Evolutionary conservation across 192 early-diverging fungal species (phyloP), one percentile per base, ranked within the genome.

Genomic region (Umbelopsis sp.): DNA sequence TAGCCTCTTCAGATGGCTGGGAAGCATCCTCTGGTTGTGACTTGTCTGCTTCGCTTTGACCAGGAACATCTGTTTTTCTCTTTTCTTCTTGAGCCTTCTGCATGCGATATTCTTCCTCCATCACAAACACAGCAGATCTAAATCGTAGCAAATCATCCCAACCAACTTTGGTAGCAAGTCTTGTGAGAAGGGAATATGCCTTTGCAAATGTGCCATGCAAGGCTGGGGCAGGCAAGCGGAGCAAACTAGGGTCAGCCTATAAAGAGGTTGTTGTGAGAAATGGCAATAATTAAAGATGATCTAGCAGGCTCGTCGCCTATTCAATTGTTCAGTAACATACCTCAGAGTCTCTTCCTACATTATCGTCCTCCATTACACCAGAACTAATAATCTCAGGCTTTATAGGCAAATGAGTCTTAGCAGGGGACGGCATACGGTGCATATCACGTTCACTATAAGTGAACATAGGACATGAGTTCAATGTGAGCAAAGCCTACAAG

Each of bases 381-480:
- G 84, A 77, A 47, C 79, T 87, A 22, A 84, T 68, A 38, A 93
- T 86, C 52, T 97, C 96, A 7, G 87, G 86, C 71, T 93, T 93
- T 59, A 98, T 87, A 10, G 96, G 95, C 34, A 97, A 83, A 80
- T 98, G 94, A 20, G 92, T 91, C 47, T 94, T 90, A 12, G 92
- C 90, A 12, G 95, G 94, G 8, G 91, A 79, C 7, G 95, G 97
- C 91, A 97, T 95, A 34, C 95, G 90, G 68, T 95, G 95, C 73
- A 91, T 82, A 71, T 98, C 96, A 49, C 88, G 83, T 69, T 95
- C 93, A 52, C 87, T 87, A 79, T 88, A 97, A 0, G 96, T 95
- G 76, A 97, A 98, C 98, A 99, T 99, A 10, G 98, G 98, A 78
- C 98, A 99, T 17, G 96, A 94, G 78, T 99, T 99, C 70, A 99